Conservation (phyloP, 169 alveolate genomes). For the Eimeria necatrix region DNA sequence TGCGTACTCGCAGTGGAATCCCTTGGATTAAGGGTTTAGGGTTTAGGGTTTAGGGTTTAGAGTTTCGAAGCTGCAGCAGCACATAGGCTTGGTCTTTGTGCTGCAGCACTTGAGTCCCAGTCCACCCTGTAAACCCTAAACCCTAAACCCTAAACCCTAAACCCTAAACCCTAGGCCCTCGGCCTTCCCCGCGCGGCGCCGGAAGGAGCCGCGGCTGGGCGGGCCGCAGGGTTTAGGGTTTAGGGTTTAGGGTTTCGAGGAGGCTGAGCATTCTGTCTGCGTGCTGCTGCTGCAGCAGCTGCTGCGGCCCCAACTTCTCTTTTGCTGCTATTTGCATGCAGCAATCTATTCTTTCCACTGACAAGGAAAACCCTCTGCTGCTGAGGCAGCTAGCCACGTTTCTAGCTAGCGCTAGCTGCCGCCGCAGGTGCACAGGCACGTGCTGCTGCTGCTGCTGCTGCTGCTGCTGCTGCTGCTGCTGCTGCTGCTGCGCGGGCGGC, state of each 20-base stretch:
- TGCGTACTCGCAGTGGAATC: not conserved
- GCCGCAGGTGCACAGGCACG: not conserved
- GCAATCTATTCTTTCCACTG: not conserved
- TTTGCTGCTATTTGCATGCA: not conserved
- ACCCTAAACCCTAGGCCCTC: too few species aligned
- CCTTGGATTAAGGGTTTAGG: not conserved
- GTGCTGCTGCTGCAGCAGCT: not conserved
- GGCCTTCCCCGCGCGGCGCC: too few species aligned
- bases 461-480: not conserved
- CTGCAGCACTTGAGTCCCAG: too few species aligned
- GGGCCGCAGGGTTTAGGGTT: too few species aligned
- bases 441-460: not conserved
- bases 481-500: too few species aligned
- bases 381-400: not conserved
- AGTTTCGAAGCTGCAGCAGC: too few species aligned
- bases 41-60: not conserved
- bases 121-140: too few species aligned
- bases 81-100: too few species aligned
- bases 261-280: not conserved
- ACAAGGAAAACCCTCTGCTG: not conserved
- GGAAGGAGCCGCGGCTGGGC: too few species aligned
- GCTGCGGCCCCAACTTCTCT: not conserved
- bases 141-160: too few species aligned
- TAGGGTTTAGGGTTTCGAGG: too few species aligned
- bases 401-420: not conserved